Conservation (phyloP, 2,329 filamentous ascomycete species). For the Calonectria ilicicola region DNA sequence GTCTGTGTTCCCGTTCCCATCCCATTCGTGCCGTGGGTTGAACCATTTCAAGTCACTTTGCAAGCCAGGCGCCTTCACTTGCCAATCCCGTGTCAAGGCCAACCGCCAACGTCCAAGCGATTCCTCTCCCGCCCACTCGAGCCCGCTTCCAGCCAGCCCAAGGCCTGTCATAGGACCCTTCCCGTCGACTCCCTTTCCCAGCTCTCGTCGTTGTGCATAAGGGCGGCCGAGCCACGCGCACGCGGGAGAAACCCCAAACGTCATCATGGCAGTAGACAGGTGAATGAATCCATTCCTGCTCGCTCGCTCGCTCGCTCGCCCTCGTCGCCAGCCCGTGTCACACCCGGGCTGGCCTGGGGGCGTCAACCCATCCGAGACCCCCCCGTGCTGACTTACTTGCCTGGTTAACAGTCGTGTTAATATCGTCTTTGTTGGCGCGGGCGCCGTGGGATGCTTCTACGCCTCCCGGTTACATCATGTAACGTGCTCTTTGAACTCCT, state of each 20-base stretch:
- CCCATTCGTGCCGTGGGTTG: constrained; percentile 9
- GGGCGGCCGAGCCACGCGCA: not conserved
- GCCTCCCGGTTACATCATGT: constrained; percentile 75
- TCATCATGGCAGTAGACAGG: constrained; percentile 18
- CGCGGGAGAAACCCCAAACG: not conserved
- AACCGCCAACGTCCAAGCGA: not conserved
- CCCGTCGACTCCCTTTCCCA: not conserved
- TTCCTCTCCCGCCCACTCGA: not conserved
- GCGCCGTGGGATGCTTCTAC: constrained; percentile 80
- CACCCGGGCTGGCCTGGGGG: not conserved
- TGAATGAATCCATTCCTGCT: constrained; percentile 11
- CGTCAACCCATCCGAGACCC: constrained; percentile 2
- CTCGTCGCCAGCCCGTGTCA: not conserved
- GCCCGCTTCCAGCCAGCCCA: constrained; percentile 5
- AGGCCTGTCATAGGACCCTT: not conserved
- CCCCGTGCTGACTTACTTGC: constrained; percentile 31
- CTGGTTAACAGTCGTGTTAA: constrained; percentile 51
- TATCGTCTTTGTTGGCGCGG: constrained; percentile 76
- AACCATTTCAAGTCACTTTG: constrained; percentile 4
- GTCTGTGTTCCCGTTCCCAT: constrained; percentile 11
- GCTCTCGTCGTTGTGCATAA: constrained; percentile 10
- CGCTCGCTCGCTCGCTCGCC: not conserved
- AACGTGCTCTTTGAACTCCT: constrained; percentile 34
- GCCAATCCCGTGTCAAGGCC: constrained; percentile 3
- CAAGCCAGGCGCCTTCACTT: not conserved